Conservation (phyloP, 257 asterid genomes). For the Gentiana dahurica region DNA sequence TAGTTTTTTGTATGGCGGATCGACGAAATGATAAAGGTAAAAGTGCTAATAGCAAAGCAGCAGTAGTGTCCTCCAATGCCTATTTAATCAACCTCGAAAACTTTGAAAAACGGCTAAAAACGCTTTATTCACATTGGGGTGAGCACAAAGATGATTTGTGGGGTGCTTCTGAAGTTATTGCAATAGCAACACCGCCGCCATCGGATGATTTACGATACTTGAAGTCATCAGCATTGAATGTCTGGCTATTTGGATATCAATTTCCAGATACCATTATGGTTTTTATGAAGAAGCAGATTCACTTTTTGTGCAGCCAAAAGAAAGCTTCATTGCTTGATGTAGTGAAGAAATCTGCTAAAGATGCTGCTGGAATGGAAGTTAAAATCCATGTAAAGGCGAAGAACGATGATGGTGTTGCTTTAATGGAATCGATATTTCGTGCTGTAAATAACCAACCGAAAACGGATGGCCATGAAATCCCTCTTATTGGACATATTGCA, state of each 20-base stretch:
- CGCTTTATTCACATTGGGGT: constrained; percentile 14
- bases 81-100: constrained; percentile 13
- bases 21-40: constrained; percentile 3
- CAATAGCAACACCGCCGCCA: constrained; percentile 17
- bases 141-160: constrained; percentile 9
- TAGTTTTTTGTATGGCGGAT: constrained; percentile 7
- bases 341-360: constrained; percentile 11
- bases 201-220: constrained; percentile 20
- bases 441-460: constrained; percentile 8
- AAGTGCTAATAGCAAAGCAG: constrained; percentile 10
- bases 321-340: constrained; percentile 15
- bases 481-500: constrained; percentile 14
- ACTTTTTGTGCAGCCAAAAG: constrained; percentile 18
- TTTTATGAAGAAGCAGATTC: constrained; percentile 17
- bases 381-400: constrained; percentile 15
- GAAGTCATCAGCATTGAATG: constrained; percentile 17
- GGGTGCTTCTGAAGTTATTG: constrained; percentile 19
- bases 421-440: constrained; percentile 10
- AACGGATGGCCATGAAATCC: constrained; percentile 5
- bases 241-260: constrained; percentile 19
- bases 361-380: constrained; percentile 9
- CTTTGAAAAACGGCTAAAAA: constrained; percentile 12
- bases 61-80: constrained; percentile 3
- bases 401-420: constrained; percentile 11
- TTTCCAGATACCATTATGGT: constrained; percentile 19